Conservation (phyloP, 1,284 basidiomycete species). For the Tylopilus sp. region DNA sequence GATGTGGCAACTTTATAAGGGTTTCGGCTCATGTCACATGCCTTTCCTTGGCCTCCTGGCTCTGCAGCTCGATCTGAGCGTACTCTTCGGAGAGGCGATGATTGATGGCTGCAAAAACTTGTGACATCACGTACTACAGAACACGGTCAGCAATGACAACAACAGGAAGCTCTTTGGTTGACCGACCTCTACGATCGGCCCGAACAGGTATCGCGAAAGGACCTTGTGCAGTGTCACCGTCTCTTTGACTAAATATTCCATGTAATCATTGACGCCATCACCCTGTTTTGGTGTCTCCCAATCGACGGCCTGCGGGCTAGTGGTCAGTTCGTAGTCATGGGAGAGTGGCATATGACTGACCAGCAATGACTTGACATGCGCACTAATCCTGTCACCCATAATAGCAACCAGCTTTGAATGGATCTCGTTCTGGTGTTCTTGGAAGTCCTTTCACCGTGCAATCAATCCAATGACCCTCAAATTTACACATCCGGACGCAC, state of each 20-base stretch:
- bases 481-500: slow-evolving; percentile 42
- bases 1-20: slow-evolving; percentile 1
- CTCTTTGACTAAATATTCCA: slow-evolving; percentile 91
- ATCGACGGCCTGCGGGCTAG: slow-evolving; percentile 55
- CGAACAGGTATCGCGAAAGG: slow-evolving; percentile 83
- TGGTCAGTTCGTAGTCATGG: slow-evolving; percentile 2
- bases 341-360: slow-evolving; percentile 38
- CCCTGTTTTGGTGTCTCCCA: slow-evolving; percentile 65
- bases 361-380: slow-evolving; percentile 80
- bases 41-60: slow-evolving; percentile 79
- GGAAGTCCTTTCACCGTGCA: slow-evolving; percentile 71
- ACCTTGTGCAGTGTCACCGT: slow-evolving; percentile 97
- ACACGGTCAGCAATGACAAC: slow-evolving; percentile 3
- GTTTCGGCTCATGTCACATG: slow-evolving; percentile 35
- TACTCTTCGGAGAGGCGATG: slow-evolving; percentile 85
- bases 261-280: slow-evolving; percentile 73
- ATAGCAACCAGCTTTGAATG: slow-evolving; percentile 97
- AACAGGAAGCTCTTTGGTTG: neutral
- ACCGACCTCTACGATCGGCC: slow-evolving; percentile 72
- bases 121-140: slow-evolving; percentile 80
- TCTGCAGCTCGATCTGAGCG: slow-evolving; percentile 73
- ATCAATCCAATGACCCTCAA: slow-evolving; percentile 15
- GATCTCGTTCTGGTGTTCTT: slow-evolving; percentile 99
- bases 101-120: slow-evolving; percentile 90
- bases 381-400: slow-evolving; percentile 92